A percentile compares a stretch with the other conserved stretches of the same genome.
Conservation (phyloP, 371 early-diverging fungal species). For the Haplosporangium sp. region DNA sequence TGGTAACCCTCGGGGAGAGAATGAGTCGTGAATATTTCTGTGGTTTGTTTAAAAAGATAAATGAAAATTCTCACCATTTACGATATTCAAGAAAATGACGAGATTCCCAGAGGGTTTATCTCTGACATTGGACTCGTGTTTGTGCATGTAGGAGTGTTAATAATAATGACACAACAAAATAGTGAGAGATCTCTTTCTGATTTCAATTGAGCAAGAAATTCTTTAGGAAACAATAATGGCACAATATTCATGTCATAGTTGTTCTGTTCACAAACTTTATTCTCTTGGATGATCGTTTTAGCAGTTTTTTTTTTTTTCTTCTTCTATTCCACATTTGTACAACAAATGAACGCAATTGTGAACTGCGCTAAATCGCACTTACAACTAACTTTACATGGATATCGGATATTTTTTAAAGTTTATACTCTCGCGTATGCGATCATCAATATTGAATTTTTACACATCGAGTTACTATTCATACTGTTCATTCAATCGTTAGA, state of each 20-base stretch:
- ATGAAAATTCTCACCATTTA: not conserved
- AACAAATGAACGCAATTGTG: not conserved
- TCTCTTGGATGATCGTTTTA: no score
- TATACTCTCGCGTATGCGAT: conserved; percentile 29
- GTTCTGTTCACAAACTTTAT: not conserved
- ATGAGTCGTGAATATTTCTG: not conserved
- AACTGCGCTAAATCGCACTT: not conserved
- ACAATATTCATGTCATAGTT: not conserved
- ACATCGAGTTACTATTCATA: not conserved
- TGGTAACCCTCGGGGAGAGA: not conserved
- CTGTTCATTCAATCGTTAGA: not conserved
- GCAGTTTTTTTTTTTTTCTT: not conserved
- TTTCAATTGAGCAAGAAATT: not conserved
- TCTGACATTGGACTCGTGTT: not conserved
- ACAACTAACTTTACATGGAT: not conserved
- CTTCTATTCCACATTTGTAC: not conserved
- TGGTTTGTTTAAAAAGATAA: not conserved
- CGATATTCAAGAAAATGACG: not conserved
- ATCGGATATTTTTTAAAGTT: not conserved
- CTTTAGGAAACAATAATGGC: not conserved
- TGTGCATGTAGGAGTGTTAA: not conserved
- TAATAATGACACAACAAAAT: not conserved
- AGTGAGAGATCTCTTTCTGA: conserved; percentile 1
- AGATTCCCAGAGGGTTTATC: not conserved
- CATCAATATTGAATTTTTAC: conserved; percentile 11